Evolutionary conservation across 768 basidiomycete species (phyloP).

Genomic region (Pisolithus sp.): DNA sequence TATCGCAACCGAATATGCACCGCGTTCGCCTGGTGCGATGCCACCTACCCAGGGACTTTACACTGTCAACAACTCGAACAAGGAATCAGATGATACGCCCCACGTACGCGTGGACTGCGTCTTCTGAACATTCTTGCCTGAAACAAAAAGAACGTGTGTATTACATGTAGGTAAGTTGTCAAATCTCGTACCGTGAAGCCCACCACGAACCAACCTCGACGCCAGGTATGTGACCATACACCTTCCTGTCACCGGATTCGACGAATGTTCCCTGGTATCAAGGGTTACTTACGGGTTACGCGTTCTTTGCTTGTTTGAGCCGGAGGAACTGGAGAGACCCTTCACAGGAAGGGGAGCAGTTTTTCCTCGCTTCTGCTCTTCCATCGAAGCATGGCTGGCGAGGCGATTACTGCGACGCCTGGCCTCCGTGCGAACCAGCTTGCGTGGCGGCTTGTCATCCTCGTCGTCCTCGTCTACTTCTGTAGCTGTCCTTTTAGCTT

Average conservation of each 20-base stretch:
- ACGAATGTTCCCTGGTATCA: conserved; percentile 13
- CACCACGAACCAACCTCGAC: conserved; percentile 80
- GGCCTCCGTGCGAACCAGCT: conserved; percentile 28
- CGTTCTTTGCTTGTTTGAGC: conserved; percentile 26
- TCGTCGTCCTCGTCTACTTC: conserved; percentile 15
- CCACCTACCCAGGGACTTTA: conserved; percentile 78
- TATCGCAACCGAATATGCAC: conserved; percentile 80
- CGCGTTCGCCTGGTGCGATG: conserved; percentile 53
- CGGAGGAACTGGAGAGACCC: conserved; percentile 29
- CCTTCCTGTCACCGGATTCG: conserved; percentile 44
- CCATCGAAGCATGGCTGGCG: conserved; percentile 52
- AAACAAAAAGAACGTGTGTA: neutral
- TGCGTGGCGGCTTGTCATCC: conserved; percentile 15
- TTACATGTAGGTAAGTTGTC: neutral
- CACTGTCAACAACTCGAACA: conserved; percentile 1
- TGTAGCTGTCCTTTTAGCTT: conserved; percentile 38
- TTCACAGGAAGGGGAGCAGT: conserved; percentile 36
- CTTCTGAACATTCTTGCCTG: conserved; percentile 60
- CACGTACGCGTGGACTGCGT: conserved; percentile 79
- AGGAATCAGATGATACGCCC: conserved; percentile 4
- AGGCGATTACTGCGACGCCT: conserved; percentile 66
- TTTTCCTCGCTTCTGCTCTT: conserved; percentile 31
- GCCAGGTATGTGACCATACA: conserved; percentile 75
- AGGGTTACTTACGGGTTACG: conserved; percentile 26
- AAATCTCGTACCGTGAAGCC: conserved; percentile 48